Conservation (phyloP, 164 flowering plant species). For the Piper longum region DNA sequence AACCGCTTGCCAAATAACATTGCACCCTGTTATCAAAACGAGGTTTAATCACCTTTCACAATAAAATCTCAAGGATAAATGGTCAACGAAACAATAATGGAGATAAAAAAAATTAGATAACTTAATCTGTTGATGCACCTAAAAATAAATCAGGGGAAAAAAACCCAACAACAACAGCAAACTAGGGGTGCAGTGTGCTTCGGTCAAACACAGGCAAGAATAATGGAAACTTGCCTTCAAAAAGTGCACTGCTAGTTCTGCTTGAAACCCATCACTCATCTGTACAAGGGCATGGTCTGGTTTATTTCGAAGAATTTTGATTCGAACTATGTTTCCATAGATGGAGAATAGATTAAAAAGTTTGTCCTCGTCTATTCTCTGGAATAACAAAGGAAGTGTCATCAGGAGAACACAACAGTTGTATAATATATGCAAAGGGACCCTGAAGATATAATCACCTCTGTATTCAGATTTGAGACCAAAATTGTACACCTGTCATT, state of each 20-base stretch:
- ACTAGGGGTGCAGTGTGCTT: neutral
- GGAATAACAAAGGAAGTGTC: conserved; percentile 8
- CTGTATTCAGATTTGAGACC: conserved; percentile 75
- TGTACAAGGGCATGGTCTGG: conserved; percentile 97
- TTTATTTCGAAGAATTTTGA: conserved; percentile 82
- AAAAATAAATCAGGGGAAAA: neutral
- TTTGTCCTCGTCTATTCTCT: conserved; percentile 93
- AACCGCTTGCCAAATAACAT: conserved; percentile 71
- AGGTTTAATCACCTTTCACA: neutral
- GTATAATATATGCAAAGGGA: neutral
- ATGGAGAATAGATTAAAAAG: conserved; percentile 90
- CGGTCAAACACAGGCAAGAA: neutral
- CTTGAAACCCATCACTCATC: conserved; percentile 98
- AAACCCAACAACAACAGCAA: neutral
- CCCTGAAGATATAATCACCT: conserved; percentile 36
- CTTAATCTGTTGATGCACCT: neutral
- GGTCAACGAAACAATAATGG: neutral
- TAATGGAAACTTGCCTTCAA: conserved; percentile 39
- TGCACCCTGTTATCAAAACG: conserved; percentile 44
- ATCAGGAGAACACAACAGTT: neutral
- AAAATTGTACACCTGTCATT: conserved; percentile 91
- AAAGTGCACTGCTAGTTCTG: conserved; percentile 94
- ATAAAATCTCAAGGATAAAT: neutral
- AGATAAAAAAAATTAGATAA: neutral
- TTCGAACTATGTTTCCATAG: conserved; percentile 87